Percentiles rank a stretch among this genome's conserved stretches.
Conservation (phyloP, 2,329 filamentous ascomycete genomes). For the Xylaria sp. region DNA sequence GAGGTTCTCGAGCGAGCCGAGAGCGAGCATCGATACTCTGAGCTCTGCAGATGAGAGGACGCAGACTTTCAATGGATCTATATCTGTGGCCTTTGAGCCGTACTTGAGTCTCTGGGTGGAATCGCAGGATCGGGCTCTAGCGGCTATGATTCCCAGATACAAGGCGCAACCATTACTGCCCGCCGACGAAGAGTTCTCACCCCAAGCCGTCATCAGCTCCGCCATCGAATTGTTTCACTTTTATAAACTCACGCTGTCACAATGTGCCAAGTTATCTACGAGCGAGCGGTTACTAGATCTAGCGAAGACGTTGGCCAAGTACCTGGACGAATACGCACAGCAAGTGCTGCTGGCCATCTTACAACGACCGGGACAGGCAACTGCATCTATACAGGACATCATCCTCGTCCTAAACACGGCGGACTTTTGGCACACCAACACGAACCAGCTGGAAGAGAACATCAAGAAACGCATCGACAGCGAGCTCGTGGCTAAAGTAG, state of each 20-base stretch:
- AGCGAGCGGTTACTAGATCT: conserved; percentile 86
- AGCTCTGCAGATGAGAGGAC: conserved; percentile 77
- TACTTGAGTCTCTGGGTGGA: conserved; percentile 98
- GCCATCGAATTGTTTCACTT: conserved; percentile 98
- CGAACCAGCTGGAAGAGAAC: conserved; percentile 90
- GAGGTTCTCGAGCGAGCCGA: conserved; percentile 74
- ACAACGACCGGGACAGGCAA: conserved; percentile 60
- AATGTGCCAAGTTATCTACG: conserved; percentile 95
- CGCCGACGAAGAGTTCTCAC: conserved; percentile 88
- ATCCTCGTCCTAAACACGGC: conserved; percentile 93
- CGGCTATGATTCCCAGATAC: conserved; percentile 85
- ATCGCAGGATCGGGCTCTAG: conserved; percentile 88
- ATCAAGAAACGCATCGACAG: conserved; percentile 89
- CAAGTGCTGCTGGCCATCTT: conserved; percentile 81
- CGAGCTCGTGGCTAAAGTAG: conserved; percentile 75
- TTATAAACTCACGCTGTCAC: conserved; percentile 88
- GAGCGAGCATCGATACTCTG: conserved; percentile 88
- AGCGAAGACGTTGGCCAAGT: conserved; percentile 84
- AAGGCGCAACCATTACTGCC: conserved; percentile 80
- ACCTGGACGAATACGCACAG: conserved; percentile 93
- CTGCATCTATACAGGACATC: conserved; percentile 71
- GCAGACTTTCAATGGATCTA: conserved; percentile 83
- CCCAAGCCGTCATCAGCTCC: conserved; percentile 87
- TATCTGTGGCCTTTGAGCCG: conserved; percentile 96
- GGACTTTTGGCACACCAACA: conserved; percentile 95